Evolutionary conservation across 805 yeast genomes (phyloP), one percentile per base, ranked within the genome.

Genomic region (Wickerhamomyces alni): DNA sequence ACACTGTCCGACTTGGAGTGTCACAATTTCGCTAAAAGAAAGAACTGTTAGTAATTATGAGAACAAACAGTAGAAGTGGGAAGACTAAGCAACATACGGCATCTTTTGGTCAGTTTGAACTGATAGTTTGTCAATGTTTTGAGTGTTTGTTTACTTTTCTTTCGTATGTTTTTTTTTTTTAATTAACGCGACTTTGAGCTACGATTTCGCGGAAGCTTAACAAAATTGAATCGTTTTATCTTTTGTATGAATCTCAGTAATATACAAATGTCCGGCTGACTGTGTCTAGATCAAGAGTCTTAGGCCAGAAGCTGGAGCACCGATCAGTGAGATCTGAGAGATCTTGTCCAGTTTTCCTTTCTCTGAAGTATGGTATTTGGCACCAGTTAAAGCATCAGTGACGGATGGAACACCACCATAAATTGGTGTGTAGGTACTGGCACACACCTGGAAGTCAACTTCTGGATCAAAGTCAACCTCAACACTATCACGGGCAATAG

Each of bases 401-500:
- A 76, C 88, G 37, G 50, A 51, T 29, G 84, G 81, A 24, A 81
- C 65, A 15, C 88, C 93, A 49, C 74, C 73, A 63, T 89, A 91
- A 41, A 93, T 86, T 36, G 99, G 99, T 8, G 96, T 85, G 55
- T 73, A 76, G 16, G 95, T 79, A 13, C 82, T 73, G 15, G 95
- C 85, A 69, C 98, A 93, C 42, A 93, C 80, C 37, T 84, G 93
- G 61, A 89, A 89, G 41, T 85, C 88, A 3, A 95, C 91, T 59
- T 80, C 84, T 40, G 89, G 95, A 59, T 93, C 96, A 58, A 88
- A 93, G 58, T 91, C 94, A 51, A 89, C 77, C 57, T 87, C 93
- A 45, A 89, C 70, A 3, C 93, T 88, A 65, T 94, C 98, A 38
- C 80, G 77, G 2, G 94, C 84, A 46, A 82, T 66, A 1, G 83